Percentiles rank a stretch among this genome's conserved stretches.
Conservation (phyloP, 148 eudicot genomes). For the Limonium bicolor region DNA sequence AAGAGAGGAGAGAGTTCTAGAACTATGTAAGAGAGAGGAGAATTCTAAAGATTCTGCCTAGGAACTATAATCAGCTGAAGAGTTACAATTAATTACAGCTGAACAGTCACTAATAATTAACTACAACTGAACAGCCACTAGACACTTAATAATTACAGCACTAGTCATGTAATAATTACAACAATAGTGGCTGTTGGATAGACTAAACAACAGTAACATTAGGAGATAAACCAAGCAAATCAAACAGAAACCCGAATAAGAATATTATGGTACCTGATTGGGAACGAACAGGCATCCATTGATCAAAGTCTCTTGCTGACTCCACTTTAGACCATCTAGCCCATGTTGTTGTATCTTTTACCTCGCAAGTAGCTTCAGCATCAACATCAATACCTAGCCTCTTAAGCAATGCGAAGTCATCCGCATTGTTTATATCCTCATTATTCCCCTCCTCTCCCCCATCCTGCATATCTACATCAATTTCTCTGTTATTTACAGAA, state of each 20-base stretch:
- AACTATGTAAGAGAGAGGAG: no score
- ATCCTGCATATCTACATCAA: conserved; percentile 25
- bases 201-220: neutral
- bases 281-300: conserved; percentile 77
- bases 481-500: conserved; percentile 13
- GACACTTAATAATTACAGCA: no score
- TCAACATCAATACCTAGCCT: conserved; percentile 73
- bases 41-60: no score
- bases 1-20: no score
- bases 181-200: no score
- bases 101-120: no score
- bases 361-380: conserved; percentile 47
- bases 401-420: conserved; percentile 64
- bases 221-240: neutral
- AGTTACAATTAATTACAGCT: no score
- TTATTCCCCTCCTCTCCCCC: conserved; percentile 33
- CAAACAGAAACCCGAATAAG: no score
- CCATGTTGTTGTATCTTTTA: conserved; percentile 62
- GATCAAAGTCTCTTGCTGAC: conserved; percentile 48
- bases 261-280: conserved; percentile 38
- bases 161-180: no score
- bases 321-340: conserved; percentile 80
- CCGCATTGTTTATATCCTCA: conserved; percentile 24
- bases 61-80: no score
- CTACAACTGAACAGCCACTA: no score